phyloP scores from a whole-genome alignment of 495 filamentous ascomycete species.

The Daldinia childiae region DNA sequence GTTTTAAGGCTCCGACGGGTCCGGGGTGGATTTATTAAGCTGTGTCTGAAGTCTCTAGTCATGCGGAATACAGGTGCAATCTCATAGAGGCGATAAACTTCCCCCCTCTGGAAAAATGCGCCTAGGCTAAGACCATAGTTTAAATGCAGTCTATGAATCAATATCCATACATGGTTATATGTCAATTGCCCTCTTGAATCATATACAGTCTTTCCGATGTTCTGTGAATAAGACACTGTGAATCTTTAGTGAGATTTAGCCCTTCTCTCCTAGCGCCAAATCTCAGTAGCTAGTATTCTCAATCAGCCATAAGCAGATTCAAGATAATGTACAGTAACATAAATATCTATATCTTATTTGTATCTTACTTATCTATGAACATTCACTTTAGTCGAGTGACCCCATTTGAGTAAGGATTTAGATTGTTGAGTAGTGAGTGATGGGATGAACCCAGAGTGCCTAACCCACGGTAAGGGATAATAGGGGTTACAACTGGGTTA shows the following conservation, averaged over 20 bases:
- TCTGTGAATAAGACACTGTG: background rate
- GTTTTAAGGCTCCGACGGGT: background rate
- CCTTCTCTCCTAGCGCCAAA: background rate
- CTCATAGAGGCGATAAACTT: background rate
- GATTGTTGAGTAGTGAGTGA: background rate
- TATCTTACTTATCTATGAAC: background rate
- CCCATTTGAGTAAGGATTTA: background rate
- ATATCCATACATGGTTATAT: background rate
- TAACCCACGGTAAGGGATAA: background rate
- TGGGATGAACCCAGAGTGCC: background rate
- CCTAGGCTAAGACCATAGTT: background rate
- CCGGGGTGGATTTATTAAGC: background rate
- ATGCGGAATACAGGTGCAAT: background rate
- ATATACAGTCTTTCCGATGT: background rate
- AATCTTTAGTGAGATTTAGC: background rate
- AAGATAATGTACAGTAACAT: background rate
- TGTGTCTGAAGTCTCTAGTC: background rate
- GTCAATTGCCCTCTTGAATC: background rate
- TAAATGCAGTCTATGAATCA: background rate
- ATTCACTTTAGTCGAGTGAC: background rate
- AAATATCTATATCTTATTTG: background rate
- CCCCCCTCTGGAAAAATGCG: background rate
- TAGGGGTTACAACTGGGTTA: background rate
- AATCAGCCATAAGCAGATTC: background rate
- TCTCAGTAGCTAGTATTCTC: background rate